Evolutionary conservation across 73 alveolate species (phyloP).

Genomic region (Tetrahymena thermophila): DNA sequence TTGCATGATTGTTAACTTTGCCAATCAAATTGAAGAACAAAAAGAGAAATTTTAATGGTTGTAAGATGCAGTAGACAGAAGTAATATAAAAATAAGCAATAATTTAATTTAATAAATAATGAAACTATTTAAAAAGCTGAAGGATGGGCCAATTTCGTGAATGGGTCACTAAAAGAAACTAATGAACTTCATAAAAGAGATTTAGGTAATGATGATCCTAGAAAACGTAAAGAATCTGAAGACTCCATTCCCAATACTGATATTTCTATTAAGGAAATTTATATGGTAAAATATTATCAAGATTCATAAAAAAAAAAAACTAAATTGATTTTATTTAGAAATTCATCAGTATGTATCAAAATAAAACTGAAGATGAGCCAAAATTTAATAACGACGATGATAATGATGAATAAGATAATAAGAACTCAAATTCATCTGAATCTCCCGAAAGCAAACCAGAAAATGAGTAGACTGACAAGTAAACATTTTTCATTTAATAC

Average conservation of each 20-base stretch:
- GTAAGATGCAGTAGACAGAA: neutral
- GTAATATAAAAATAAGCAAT: neutral
- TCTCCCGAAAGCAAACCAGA: neutral
- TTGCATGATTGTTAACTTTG: neutral
- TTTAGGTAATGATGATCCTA: neutral
- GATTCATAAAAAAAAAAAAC: neutral
- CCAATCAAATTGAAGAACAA: neutral
- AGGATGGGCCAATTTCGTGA: neutral
- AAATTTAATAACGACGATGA: neutral
- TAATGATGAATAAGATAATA: neutral
- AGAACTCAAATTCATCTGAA: neutral
- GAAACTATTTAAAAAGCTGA: neutral
- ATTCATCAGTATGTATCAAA: neutral
- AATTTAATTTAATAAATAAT: neutral
- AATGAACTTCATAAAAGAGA: neutral
- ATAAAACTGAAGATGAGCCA: neutral
- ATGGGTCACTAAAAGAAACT: neutral
- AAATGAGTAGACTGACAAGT: neutral
- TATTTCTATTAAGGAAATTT: neutral
- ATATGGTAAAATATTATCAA: neutral
- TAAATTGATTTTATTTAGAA: neutral
- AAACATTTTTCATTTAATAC: neutral
- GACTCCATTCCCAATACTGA: neutral
- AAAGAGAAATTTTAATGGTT: neutral
- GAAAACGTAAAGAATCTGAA: neutral